Evolutionary conservation across 495 filamentous ascomycete genomes (phyloP).

Genomic region (Penicillium salamii): DNA sequence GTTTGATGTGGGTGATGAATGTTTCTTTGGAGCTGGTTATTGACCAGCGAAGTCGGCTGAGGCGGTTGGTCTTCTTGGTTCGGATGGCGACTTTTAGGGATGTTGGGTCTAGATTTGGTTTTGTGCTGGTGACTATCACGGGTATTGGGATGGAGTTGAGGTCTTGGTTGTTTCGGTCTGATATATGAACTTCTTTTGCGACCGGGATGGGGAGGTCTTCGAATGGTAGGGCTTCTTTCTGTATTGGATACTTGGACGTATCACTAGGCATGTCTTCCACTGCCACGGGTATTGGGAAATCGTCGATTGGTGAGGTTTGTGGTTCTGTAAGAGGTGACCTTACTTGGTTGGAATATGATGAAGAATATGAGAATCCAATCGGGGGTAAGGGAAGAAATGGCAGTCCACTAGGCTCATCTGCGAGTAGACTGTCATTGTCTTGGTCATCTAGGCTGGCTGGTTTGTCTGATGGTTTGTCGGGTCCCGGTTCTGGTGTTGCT

Average conservation of each 20-base stretch:
- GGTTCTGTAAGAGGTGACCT: neutral
- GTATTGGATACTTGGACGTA: too few species aligned
- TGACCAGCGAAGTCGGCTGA: slow-evolving; percentile 14
- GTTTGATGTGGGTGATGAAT: slow-evolving; percentile 11
- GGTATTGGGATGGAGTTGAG: neutral
- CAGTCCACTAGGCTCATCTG: neutral
- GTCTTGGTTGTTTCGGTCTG: neutral
- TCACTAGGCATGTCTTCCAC: too few species aligned
- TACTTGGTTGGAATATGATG: neutral
- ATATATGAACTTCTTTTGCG: too few species aligned
- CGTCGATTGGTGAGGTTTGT: neutral
- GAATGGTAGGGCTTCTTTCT: too few species aligned
- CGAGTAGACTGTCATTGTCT: neutral
- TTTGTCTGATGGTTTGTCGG: too few species aligned
- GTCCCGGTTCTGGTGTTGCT: too few species aligned
- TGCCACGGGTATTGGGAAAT: neutral
- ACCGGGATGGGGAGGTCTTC: too few species aligned
- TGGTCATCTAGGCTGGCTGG: neutral
- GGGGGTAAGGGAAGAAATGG: neutral
- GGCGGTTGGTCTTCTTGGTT: slow-evolving; percentile 10
- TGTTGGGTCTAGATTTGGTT: neutral
- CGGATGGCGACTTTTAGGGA: neutral
- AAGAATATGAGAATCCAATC: slow-evolving; percentile 1
- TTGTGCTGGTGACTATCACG: neutral
- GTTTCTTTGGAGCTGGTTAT: slow-evolving; percentile 7